These are phyloP conservation scores for Vigna reflexopilosa DNA, from an alignment of 306 rosid species.

Conservation along the genomic window DNA sequence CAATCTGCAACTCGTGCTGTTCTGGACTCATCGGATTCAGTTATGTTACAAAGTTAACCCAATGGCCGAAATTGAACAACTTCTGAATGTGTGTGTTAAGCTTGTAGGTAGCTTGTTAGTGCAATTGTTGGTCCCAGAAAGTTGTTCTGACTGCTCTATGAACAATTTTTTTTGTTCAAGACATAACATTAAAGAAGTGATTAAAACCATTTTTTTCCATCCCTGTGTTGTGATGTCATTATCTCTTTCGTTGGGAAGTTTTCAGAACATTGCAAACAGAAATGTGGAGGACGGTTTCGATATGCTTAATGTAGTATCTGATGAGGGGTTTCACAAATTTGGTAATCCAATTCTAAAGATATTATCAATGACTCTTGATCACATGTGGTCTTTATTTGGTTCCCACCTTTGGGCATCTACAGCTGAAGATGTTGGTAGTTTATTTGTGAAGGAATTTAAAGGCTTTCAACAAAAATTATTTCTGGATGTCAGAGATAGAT, in stretches of 20 bases:
- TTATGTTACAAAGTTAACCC: conserved; percentile 56
- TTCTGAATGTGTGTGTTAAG: conserved; percentile 62
- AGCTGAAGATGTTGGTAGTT: conserved; percentile 46
- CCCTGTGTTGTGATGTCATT: conserved; percentile 65
- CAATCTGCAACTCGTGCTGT: conserved; percentile 69
- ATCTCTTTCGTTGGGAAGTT: conserved; percentile 59
- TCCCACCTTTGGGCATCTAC: conserved; percentile 46
- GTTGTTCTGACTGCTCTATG: conserved; percentile 44
- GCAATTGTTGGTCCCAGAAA: conserved; percentile 53
- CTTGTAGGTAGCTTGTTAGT: conserved; percentile 57
- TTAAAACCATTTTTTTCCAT: conserved; percentile 67
- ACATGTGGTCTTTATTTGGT: conserved; percentile 55
- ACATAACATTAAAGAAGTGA: conserved; percentile 60
- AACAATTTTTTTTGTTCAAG: conserved; percentile 52
- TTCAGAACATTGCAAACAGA: conserved; percentile 44
- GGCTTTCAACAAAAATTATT: conserved; percentile 57
- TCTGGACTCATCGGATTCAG: conserved; percentile 72
- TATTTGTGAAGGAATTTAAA: conserved; percentile 59
- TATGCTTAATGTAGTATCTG: conserved; percentile 50
- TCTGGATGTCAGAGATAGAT: conserved; percentile 56
- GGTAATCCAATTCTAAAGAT: conserved; percentile 64
- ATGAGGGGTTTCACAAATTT: conserved; percentile 54
- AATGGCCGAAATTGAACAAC: conserved; percentile 54
- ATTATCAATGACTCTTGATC: conserved; percentile 63
- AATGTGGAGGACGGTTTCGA: conserved; percentile 46